Conservation (phyloP, 805 yeast genomes). For the Candida nitratophila region DNA sequence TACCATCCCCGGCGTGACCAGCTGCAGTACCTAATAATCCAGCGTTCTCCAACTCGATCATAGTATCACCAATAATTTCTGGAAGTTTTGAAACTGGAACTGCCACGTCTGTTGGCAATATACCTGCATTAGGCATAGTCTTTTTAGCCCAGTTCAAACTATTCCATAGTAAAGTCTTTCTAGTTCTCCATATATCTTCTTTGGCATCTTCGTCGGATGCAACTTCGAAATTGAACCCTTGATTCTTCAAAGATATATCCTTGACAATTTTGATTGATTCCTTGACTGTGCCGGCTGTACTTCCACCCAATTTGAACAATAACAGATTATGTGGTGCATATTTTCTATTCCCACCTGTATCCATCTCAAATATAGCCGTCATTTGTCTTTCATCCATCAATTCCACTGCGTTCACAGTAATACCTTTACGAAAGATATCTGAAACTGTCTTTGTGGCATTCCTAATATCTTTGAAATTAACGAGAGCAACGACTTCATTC, state of each 20-base stretch:
- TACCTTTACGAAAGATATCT: slow-evolving; percentile 53
- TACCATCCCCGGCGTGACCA: slow-evolving; percentile 81
- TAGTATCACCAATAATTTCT: slow-evolving; percentile 53
- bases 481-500: slow-evolving; percentile 60
- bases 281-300: slow-evolving; percentile 27
- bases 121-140: slow-evolving; percentile 32
- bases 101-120: slow-evolving; percentile 78
- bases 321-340: slow-evolving; percentile 28
- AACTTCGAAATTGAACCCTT: slow-evolving; percentile 48
- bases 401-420: slow-evolving; percentile 69
- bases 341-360: slow-evolving; percentile 24
- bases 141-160: slow-evolving; percentile 56
- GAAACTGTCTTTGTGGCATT: slow-evolving; percentile 70
- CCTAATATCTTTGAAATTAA: slow-evolving; percentile 57
- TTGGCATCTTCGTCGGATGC: slow-evolving; percentile 56
- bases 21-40: slow-evolving; percentile 51
- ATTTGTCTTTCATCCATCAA: slow-evolving; percentile 67
- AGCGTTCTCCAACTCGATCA: slow-evolving; percentile 46
- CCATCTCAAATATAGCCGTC: slow-evolving; percentile 53
- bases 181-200: slow-evolving; percentile 62
- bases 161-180: slow-evolving; percentile 65
- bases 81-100: slow-evolving; percentile 70
- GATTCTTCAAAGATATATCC: slow-evolving; percentile 43
- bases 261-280: slow-evolving; percentile 42
- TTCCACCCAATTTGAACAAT: slow-evolving; percentile 58